A percentile compares a stretch with the other conserved stretches of the same genome.
Evolutionary conservation across 2,329 filamentous ascomycete species (phyloP).

Genomic region (Calonectria pteridis): DNA sequence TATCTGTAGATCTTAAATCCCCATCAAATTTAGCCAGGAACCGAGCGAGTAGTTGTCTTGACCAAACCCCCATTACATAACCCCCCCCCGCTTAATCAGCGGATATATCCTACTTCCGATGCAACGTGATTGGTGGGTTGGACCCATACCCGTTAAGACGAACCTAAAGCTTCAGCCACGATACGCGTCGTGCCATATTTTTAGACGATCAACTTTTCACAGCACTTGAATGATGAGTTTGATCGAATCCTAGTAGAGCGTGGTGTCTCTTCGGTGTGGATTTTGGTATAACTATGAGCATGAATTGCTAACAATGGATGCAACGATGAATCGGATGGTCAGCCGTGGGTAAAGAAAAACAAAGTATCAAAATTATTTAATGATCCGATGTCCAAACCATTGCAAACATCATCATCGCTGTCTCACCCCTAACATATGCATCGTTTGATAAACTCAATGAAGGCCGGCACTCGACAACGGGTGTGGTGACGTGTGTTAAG

Average conservation of each 20-base stretch:
- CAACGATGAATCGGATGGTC: too few relatives aligned
- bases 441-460: not conserved
- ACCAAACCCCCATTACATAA: not conserved
- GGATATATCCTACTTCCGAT: not conserved
- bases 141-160: not conserved
- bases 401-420: not conserved
- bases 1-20: not conserved
- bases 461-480: not conserved
- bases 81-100: not conserved
- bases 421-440: not conserved
- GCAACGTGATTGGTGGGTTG: not conserved
- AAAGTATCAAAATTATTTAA: not conserved
- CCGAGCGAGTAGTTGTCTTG: not conserved
- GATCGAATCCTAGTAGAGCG: not conserved
- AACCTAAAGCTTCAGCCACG: constrained; percentile 1
- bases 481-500: constrained; percentile 1
- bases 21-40: not conserved
- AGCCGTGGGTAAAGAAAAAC: not conserved
- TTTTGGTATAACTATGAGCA: not conserved
- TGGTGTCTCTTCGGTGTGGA: too few relatives aligned
- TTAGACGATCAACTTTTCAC: not conserved
- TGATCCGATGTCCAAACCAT: not conserved
- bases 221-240: not conserved
- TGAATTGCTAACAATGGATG: not conserved
- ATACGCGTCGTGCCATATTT: constrained; percentile 1